Evolutionary conservation across 805 yeast genomes (phyloP), one percentile per base, ranked within the genome.

Genomic region (Candida odintsovae): DNA sequence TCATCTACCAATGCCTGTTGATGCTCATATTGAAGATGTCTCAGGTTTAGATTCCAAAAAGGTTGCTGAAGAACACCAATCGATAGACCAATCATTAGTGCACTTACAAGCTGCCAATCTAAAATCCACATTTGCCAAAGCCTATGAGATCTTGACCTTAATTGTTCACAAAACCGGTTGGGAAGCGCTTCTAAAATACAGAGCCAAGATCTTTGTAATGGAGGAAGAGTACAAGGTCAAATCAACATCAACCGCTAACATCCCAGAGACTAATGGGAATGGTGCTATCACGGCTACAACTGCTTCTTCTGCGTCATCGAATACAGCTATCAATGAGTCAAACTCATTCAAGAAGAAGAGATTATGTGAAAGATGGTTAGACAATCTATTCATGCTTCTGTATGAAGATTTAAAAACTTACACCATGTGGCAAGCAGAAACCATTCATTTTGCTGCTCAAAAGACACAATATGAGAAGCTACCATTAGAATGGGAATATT

Each of bases 391-490:
- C 60, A 80, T 82, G 86, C 59, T 82, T 9, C 63, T 82, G 33
- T 82, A 82, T 57, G 88, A 82, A 56, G 95, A 86, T 61, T 72
- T 86, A 57, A 73, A 86, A 58, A 81, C 87, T 1, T 92, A 86
- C 63, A 89, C 97, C 1, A 77, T 88, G 75, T 92, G 96, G 94
- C 90, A 90, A 63, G 90, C 96, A 0, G 97, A 94, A 63, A 76
- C 77, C 54, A 78, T 90, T 51, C 96, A 92, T 65, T 84, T 86
- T 68, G 90, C 86, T 64, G 88, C 95, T 6, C 96, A 89, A 63
- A 87, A 88, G 64, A 73, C 88, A 63, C 82, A 80, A 38, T 86
- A 84, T 63, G 80, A 78, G 56, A 90, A 87, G 61, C 70, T 83
- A 25, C 82, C 96, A 0, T 69, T 85, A 47, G 97, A 90, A 65